A percentile compares a stretch with the other conserved stretches of the same genome.
Conservation (phyloP, 2,329 filamentous ascomycete genomes). For the Scytalidium lignicola region DNA sequence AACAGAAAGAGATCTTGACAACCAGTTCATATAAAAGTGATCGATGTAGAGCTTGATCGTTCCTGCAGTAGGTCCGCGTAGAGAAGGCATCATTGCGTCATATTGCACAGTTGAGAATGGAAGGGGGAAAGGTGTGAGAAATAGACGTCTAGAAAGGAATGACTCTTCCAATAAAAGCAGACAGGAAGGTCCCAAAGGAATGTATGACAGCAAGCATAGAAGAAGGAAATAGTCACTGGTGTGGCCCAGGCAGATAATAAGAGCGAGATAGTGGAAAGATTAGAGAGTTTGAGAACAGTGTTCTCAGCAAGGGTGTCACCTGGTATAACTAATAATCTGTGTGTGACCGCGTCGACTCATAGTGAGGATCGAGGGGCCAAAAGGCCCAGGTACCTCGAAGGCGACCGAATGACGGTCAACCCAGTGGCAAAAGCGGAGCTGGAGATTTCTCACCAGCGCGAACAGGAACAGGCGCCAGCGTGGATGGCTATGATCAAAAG, state of each 20-base stretch:
- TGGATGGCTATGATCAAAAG: background rate
- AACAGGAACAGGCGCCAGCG: background rate
- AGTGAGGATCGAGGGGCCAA: background rate
- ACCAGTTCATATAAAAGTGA: background rate
- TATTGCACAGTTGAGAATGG: background rate
- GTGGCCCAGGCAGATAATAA: background rate
- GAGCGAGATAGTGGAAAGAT: background rate
- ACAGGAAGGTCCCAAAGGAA: background rate
- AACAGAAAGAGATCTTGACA: background rate
- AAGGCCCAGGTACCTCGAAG: background rate
- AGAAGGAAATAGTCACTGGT: background rate
- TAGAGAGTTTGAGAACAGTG: background rate
- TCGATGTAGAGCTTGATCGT: background rate
- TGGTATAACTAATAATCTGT: background rate
- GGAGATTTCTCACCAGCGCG: background rate
- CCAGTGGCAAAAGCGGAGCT: background rate
- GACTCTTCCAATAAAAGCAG: background rate
- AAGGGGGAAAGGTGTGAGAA: background rate
- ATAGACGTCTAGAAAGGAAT: background rate
- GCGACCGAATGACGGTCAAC: background rate
- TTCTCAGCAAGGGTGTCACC: background rate
- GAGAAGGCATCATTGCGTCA: background rate
- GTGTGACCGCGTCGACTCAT: background rate
- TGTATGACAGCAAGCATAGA: background rate
- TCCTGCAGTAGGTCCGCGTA: background rate